Percentiles rank a stretch among this genome's conserved stretches.
Conservation (phyloP, 257 asterid genomes). For the Scutellaria galericulata region DNA sequence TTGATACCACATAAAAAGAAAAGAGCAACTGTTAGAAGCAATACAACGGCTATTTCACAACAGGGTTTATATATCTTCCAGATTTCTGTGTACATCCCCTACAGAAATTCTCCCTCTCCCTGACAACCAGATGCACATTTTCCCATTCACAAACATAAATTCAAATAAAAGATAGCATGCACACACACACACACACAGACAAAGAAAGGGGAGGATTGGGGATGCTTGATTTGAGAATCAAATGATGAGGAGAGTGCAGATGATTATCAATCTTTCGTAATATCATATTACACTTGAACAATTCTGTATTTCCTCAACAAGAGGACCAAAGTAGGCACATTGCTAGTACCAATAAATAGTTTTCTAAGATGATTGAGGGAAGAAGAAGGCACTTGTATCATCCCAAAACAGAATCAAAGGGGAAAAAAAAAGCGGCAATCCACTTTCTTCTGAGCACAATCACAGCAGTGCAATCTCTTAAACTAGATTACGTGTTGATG, state of each 20-base stretch:
- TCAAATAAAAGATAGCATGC: not conserved
- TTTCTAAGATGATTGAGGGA: not conserved
- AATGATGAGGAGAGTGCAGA: not conserved
- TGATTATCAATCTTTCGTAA: not conserved
- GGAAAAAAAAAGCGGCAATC: not conserved
- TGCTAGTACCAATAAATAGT: not conserved
- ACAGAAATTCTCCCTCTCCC: not conserved
- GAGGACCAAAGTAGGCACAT: not conserved
- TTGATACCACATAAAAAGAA: not conserved
- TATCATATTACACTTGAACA: not conserved
- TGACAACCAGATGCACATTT: constrained; percentile 6
- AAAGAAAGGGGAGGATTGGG: not conserved
- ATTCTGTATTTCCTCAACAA: not conserved
- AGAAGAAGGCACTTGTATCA: not conserved
- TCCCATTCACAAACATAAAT: not conserved
- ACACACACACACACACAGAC: not conserved
- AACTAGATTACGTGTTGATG: not conserved
- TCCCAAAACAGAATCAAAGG: constrained; percentile 19
- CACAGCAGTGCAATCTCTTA: not conserved
- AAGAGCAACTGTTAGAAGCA: not conserved
- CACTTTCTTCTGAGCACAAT: not conserved
- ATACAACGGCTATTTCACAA: no score
- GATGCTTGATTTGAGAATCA: no score
- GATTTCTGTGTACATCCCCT: not conserved
- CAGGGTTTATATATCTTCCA: not conserved